These are phyloP conservation scores for Secale cereale DNA, from an alignment of 176 grass and related monocot genomes.

Conservation along the genomic window DNA sequence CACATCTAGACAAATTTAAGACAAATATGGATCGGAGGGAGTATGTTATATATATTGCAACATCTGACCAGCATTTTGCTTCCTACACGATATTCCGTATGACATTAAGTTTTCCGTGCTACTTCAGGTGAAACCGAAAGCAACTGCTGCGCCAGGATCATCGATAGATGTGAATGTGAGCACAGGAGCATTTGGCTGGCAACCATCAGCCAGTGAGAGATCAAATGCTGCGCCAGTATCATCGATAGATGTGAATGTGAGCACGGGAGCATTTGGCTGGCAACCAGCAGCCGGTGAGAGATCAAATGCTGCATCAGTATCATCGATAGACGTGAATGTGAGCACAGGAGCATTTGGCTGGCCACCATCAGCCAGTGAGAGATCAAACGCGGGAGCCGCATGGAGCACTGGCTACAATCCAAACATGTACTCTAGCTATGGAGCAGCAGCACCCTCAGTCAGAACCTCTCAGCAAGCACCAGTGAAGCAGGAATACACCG, in stretches of 20 bases:
- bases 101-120: not conserved
- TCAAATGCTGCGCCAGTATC: slow-evolving; percentile 1
- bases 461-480: slow-evolving; percentile 18
- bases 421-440: slow-evolving; percentile 16
- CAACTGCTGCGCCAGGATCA: slow-evolving; percentile 13
- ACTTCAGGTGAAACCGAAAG: slow-evolving; percentile 21
- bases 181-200: slow-evolving; percentile 26
- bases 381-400: not conserved
- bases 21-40: too few species aligned
- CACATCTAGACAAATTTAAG: too few species aligned
- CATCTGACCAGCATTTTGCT: not conserved
- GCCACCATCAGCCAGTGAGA: slow-evolving; percentile 27
- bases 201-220: slow-evolving; percentile 22
- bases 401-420: slow-evolving; percentile 21
- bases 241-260: slow-evolving; percentile 1
- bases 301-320: slow-evolving; percentile 9
- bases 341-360: slow-evolving; percentile 21
- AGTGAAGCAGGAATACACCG: slow-evolving; percentile 39
- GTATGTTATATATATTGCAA: not conserved
- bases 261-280: slow-evolving; percentile 20
- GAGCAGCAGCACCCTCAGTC: slow-evolving; percentile 2
- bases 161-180: not conserved
- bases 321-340: not conserved
- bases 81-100: not conserved
- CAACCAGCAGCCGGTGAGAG: slow-evolving; percentile 26